These are phyloP conservation scores for Ascochyta lentis DNA, from an alignment of 2,329 filamentous ascomycete species.

Conservation along the genomic window DNA sequence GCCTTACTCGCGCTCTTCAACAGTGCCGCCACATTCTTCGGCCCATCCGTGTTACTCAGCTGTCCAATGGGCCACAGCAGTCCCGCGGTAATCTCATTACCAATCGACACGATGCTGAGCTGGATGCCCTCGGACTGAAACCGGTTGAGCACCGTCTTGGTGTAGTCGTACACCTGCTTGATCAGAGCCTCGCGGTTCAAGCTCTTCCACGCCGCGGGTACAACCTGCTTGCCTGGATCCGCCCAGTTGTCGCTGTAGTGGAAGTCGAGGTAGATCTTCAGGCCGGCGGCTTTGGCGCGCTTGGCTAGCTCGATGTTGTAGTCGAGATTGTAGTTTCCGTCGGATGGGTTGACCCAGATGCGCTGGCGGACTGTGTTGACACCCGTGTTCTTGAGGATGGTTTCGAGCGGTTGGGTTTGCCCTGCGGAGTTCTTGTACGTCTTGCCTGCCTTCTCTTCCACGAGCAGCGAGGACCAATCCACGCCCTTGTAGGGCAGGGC, in stretches of 20 bases:
- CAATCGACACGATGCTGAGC: constrained; percentile 71
- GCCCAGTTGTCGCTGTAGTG: constrained; percentile 76
- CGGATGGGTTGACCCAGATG: constrained; percentile 70
- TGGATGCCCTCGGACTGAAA: constrained; percentile 64
- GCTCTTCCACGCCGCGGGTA: constrained; percentile 68
- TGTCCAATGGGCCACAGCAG: constrained; percentile 71
- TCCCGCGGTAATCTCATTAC: constrained; percentile 74
- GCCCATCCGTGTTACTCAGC: constrained; percentile 55
- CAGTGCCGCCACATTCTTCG: constrained; percentile 66
- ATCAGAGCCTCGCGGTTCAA: constrained; percentile 64
- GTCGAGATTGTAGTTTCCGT: constrained; percentile 70
- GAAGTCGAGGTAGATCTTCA: constrained; percentile 68
- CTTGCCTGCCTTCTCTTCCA: constrained; percentile 68
- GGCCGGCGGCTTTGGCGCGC: constrained; percentile 67
- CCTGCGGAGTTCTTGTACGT: constrained; percentile 66
- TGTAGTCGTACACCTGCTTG: constrained; percentile 73
- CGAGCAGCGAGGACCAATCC: constrained; percentile 72
- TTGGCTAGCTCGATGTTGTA: constrained; percentile 74
- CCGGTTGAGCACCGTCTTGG: constrained; percentile 64
- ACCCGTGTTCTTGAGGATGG: constrained; percentile 66
- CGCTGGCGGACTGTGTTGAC: constrained; percentile 75
- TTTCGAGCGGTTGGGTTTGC: constrained; percentile 63
- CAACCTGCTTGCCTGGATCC: constrained; percentile 68
- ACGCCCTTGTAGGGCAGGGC: constrained; percentile 69
- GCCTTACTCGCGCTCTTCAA: constrained; percentile 69